Evolutionary conservation across 805 yeast genomes (phyloP).

Genomic region (Candida insectorum): DNA sequence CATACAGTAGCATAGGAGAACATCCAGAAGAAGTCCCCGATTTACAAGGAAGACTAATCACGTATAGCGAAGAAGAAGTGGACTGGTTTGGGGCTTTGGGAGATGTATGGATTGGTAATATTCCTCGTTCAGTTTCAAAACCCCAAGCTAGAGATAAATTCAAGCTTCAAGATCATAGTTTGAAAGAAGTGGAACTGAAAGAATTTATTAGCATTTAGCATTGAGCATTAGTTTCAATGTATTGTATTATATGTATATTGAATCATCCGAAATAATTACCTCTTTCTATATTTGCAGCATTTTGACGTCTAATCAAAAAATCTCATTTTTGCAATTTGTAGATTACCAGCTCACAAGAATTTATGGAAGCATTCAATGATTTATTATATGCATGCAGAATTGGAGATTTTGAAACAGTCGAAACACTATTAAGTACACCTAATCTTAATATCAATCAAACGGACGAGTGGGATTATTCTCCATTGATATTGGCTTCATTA

Average conservation of each 20-base stretch:
- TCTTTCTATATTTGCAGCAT: no score
- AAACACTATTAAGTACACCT: constrained; percentile 46
- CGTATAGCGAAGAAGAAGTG: constrained; percentile 19
- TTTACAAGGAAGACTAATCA: constrained; percentile 20
- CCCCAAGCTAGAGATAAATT: constrained; percentile 2
- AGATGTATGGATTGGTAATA: constrained; percentile 21
- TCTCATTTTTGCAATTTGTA: no score
- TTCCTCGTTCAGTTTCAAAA: not conserved
- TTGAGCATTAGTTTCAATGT: no score
- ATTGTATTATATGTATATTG: not conserved
- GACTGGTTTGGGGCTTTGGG: constrained; percentile 21
- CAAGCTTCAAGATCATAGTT: constrained; percentile 2
- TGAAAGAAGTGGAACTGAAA: constrained; percentile 3
- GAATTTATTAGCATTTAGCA: constrained; percentile 2
- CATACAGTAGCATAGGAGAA: constrained; percentile 23
- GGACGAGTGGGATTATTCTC: constrained; percentile 75
- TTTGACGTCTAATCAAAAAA: no score
- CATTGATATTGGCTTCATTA: constrained; percentile 66
- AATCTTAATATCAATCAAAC: constrained; percentile 43
- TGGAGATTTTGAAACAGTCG: constrained; percentile 68
- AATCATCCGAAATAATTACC: not conserved
- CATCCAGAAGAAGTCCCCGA: constrained; percentile 9
- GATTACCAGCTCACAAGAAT: no score
- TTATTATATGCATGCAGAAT: constrained; percentile 53
- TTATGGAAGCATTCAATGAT: constrained; percentile 5